Base-by-base conservation (phyloP, 1,284 basidiomycete genomes). In the Sparassis latifolia region DNA sequence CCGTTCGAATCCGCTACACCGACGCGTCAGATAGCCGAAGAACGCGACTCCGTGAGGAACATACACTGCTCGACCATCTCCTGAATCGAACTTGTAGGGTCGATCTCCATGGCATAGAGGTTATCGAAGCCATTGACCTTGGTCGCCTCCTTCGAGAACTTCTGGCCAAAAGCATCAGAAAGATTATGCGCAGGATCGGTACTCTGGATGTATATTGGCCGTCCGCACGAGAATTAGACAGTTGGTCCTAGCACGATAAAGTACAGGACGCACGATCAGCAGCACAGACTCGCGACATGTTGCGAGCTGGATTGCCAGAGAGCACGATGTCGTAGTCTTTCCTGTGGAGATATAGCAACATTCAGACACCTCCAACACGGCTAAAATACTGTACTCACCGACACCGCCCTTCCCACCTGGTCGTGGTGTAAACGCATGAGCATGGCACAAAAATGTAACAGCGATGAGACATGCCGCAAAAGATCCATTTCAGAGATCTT, bases 141-240 rank as follows among this genome's bases (percentile, higher is more conserved):
- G n/a, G 95, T 99, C 33, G 96, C 96, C 68, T 99, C 97, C 66
- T 98, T 98, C 55, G 92, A 93, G 70, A 99, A 99, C 74, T 99
- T 99, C 67, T 99, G 96, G 9, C 93, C 92, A 68, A 99, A 99
- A 5, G 97, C 96, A 71, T 99, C 96, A 10, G 95, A 97, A 39
- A 99, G 76, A 70, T 99, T 99, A 75, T 99, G 96, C 39, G 96
- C 96, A 9, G 96, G 97, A 71, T 99, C 96, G 5, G 96, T 99
- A 9, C 95, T 98, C 93, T 97, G 29, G 33, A 20, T 30, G 38
- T 33, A 47, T 5, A 20, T 50, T 31, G 47, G 31, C 4, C 4
- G 30, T 2, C 20, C 12, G 7, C 27, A 2, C 10, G 12, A 42
- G 7, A 42, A 31, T 40, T 33, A 2, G 2, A 6, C 7, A 20